These are phyloP conservation scores for Melastoma candidum DNA, from an alignment of 441 rosid genomes.

Conservation along the genomic window DNA sequence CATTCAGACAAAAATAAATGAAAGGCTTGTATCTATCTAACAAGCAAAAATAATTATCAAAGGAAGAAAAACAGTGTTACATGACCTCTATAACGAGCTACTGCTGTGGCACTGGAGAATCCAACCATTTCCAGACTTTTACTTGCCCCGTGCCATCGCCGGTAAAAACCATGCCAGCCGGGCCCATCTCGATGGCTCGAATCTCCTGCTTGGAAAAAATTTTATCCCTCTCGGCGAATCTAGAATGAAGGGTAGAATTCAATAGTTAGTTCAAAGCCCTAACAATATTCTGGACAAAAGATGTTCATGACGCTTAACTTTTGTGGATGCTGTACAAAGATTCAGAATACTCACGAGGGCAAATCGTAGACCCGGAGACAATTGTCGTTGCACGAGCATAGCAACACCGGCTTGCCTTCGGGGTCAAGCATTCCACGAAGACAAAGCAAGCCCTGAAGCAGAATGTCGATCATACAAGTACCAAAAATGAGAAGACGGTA, in stretches of 20 bases:
- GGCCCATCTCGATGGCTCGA: conserved; percentile 71
- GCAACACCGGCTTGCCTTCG: conserved; percentile 82
- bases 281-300: neutral
- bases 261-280: neutral
- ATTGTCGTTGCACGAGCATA: conserved; percentile 79
- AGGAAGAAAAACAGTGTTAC: conserved; percentile 12
- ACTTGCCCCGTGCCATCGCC: conserved; percentile 95
- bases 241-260: conserved; percentile 19
- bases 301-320: neutral
- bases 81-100: neutral
- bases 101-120: conserved; percentile 19
- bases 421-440: conserved; percentile 80
- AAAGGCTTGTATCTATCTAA: conserved; percentile 1
- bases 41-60: conserved; percentile 13
- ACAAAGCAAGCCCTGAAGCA: conserved; percentile 65
- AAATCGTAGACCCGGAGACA: conserved; percentile 68
- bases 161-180: conserved; percentile 76
- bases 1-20: too few relatives aligned
- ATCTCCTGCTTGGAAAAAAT: conserved; percentile 79
- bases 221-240: conserved; percentile 87
- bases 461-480: neutral
- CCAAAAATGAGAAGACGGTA: neutral
- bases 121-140: conserved; percentile 80
- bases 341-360: conserved; percentile 71
- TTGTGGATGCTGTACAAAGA: neutral